Conservation (phyloP, 2,329 filamentous ascomycete species). For the Arthroderma sp. region DNA sequence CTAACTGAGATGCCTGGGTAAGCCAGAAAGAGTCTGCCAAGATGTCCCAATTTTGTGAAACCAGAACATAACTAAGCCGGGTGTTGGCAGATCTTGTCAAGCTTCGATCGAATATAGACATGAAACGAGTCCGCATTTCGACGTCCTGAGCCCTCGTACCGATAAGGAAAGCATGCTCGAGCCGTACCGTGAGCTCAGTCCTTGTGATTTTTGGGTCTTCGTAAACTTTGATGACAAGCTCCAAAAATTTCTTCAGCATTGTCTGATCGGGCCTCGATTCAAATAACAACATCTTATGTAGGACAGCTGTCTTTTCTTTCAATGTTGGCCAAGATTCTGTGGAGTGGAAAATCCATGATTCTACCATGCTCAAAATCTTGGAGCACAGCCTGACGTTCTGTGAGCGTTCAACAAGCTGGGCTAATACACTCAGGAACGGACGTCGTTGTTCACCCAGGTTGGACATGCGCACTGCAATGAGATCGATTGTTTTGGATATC, state of each 20-base stretch:
- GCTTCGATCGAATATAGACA: constrained; percentile 90
- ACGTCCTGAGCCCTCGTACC: constrained; percentile 87
- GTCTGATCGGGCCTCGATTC: constrained; percentile 72
- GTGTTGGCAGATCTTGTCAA: constrained; percentile 84
- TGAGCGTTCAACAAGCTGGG: constrained; percentile 89
- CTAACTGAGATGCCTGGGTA: constrained; percentile 81
- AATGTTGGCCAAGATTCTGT: constrained; percentile 92
- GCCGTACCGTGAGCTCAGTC: constrained; percentile 87
- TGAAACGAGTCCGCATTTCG: constrained; percentile 92
- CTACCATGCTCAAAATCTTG: constrained; percentile 87
- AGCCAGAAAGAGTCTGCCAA: constrained; percentile 94
- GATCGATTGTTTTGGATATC: constrained; percentile 89
- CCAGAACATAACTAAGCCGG: constrained; percentile 76
- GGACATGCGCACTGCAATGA: constrained; percentile 84
- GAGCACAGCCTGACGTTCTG: constrained; percentile 74
- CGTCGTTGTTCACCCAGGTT: constrained; percentile 78
- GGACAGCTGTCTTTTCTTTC: constrained; percentile 95
- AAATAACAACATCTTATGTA: constrained; percentile 98
- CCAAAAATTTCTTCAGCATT: constrained; percentile 82
- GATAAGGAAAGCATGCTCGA: constrained; percentile 97
- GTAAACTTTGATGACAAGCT: constrained; percentile 94
- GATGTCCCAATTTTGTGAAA: constrained; percentile 93
- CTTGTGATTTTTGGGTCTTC: constrained; percentile 92
- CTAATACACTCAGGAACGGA: constrained; percentile 88
- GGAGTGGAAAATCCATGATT: constrained; percentile 89